Evolutionary conservation across 1,139 yeast genomes (phyloP).

Genomic region (Saccharomyces uvarum): DNA sequence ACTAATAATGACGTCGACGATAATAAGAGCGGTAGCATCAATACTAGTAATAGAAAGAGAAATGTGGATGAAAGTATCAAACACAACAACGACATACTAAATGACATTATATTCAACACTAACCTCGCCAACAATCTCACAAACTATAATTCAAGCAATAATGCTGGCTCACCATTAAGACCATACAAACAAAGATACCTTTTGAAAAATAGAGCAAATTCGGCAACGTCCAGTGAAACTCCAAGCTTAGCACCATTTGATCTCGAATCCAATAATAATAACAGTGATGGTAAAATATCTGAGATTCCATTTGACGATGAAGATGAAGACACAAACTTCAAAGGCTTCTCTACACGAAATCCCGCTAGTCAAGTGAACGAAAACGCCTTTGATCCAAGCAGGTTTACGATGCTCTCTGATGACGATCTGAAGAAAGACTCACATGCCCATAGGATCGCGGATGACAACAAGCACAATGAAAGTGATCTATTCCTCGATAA

Average conservation of each 20-base stretch:
- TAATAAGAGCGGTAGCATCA: background rate
- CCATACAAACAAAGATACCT: conserved; percentile 17
- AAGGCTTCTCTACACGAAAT: background rate
- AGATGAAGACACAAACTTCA: conserved; percentile 5
- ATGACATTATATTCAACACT: conserved; percentile 4
- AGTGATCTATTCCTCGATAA: conserved; percentile 19
- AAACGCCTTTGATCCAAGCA: background rate
- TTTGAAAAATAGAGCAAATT: conserved; percentile 21
- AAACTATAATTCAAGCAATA: conserved; percentile 2
- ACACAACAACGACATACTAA: conserved; percentile 4
- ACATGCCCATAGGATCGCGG: background rate
- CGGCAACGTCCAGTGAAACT: conserved; percentile 12
- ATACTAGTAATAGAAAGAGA: background rate
- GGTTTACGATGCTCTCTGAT: background rate
- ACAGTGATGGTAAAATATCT: conserved; percentile 16
- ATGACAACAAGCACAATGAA: background rate
- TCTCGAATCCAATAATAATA: background rate
- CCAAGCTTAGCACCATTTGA: conserved; percentile 4
- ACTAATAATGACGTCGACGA: background rate
- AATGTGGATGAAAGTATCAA: conserved; percentile 3
- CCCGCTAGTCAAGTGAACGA: background rate
- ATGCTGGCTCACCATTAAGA: conserved; percentile 2
- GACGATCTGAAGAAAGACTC: background rate
- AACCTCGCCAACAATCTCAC: conserved; percentile 3
- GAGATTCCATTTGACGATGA: conserved; percentile 26